Conservation (phyloP, 1,284 basidiomycete genomes). For the Cutaneotrichosporon mucoides region DNA sequence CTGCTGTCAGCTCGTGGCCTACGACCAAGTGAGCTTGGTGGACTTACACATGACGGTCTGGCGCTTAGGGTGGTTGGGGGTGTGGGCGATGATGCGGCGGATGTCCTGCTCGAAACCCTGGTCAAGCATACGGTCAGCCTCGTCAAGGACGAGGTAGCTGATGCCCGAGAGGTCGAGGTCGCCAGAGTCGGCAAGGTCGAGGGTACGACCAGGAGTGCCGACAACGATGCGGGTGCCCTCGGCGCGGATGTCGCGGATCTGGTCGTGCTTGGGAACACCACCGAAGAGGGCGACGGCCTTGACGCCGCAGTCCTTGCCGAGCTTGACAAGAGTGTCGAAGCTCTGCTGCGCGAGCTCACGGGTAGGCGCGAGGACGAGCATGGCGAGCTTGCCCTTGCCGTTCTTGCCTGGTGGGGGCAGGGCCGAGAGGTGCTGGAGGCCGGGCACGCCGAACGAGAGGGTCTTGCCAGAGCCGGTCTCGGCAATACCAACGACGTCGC, state of each 20-base stretch:
- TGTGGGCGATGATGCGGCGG: constrained; percentile 77
- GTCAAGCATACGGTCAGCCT: constrained; percentile 98
- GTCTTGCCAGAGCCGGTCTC: constrained; percentile 99
- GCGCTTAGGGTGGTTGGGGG: constrained; percentile 59
- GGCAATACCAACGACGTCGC: constrained; percentile 92
- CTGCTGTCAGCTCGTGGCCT: constrained; percentile 47
- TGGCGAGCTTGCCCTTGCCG: constrained; percentile 55
- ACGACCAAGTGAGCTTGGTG: too few species aligned
- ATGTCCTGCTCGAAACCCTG: constrained; percentile 99
- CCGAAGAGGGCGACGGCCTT: constrained; percentile 88
- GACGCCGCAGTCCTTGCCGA: constrained; percentile 74
- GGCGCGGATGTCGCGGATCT: constrained; percentile 61
- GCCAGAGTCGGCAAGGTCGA: constrained; percentile 84
- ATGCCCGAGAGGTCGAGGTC: constrained; percentile 81
- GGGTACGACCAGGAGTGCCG: constrained; percentile 87
- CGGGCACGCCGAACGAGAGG: constrained; percentile 90
- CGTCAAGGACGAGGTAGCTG: constrained; percentile 88
- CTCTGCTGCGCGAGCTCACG: constrained; percentile 94
- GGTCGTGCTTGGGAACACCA: constrained; percentile 81
- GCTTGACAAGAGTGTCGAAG: constrained; percentile 72
- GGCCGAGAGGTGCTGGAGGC: constrained; percentile 56
- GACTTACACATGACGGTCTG: constrained; percentile 89
- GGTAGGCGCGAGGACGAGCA: constrained; percentile 87
- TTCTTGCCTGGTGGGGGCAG: constrained; percentile 31
- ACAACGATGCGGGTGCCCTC: constrained; percentile 72